These are phyloP conservation scores for Fusarium pseudograminearum DNA, from an alignment of 2,329 filamentous ascomycete species.

Conservation along the genomic window DNA sequence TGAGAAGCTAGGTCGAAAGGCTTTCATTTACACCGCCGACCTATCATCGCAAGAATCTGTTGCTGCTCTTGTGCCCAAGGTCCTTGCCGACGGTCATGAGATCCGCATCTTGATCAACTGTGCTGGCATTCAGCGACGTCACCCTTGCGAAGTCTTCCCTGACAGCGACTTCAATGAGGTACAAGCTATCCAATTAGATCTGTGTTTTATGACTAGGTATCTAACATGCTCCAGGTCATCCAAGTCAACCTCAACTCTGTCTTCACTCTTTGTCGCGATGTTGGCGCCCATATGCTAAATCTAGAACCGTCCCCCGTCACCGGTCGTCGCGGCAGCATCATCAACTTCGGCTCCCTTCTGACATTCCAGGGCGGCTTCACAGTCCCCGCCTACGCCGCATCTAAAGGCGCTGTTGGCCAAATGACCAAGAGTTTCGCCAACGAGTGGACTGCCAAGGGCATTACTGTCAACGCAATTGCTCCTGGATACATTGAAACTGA, in stretches of 20 bases:
- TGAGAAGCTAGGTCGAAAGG: conserved; percentile 74
- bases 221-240: conserved; percentile 66
- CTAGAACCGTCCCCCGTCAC: conserved; percentile 61
- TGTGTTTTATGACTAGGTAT: background rate
- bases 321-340: conserved; percentile 75
- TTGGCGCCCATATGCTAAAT: conserved; percentile 81
- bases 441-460: conserved; percentile 83
- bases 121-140: conserved; percentile 85
- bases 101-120: conserved; percentile 87
- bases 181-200: background rate
- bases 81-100: conserved; percentile 72
- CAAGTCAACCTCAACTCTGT: conserved; percentile 89
- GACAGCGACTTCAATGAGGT: conserved; percentile 80
- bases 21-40: conserved; percentile 76
- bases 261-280: conserved; percentile 81
- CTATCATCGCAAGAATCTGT: conserved; percentile 72
- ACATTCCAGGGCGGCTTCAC: conserved; percentile 89
- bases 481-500: conserved; percentile 94
- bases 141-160: conserved; percentile 81
- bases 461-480: conserved; percentile 89
- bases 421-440: conserved; percentile 88
- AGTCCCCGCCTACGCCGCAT: conserved; percentile 87
- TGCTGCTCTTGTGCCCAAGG: conserved; percentile 67
- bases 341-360: conserved; percentile 86
- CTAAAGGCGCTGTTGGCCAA: conserved; percentile 87